These are phyloP conservation scores for Fomitopsis serialis DNA, from an alignment of 768 basidiomycete genomes.

Conservation along the genomic window DNA sequence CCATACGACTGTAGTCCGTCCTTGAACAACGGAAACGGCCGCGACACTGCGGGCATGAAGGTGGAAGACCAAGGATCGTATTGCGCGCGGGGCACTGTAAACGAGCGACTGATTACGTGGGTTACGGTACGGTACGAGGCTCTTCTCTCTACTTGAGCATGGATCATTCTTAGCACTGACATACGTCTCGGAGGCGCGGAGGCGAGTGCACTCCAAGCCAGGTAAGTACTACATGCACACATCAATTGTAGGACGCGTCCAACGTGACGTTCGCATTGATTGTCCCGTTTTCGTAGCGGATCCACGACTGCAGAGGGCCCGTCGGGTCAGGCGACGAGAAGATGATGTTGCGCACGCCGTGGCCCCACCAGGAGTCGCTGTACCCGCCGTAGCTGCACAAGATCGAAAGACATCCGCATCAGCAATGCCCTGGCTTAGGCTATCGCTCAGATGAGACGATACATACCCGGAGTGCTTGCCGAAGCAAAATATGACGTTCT, in stretches of 20 bases:
- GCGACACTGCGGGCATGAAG: too few species aligned
- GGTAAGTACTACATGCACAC: too few species aligned
- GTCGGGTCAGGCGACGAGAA: slow-evolving; percentile 47
- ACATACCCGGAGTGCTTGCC: slow-evolving; percentile 68
- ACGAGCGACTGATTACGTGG: too few species aligned
- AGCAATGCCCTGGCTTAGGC: not conserved
- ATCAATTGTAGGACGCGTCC: slow-evolving; percentile 33
- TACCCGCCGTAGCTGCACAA: slow-evolving; percentile 60
- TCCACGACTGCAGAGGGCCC: slow-evolving; percentile 53
- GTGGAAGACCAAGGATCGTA: too few species aligned
- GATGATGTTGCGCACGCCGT: slow-evolving; percentile 59
- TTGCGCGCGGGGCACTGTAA: too few species aligned
- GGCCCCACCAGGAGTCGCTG: slow-evolving; percentile 46
- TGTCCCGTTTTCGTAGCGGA: slow-evolving; percentile 55
- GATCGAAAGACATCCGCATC: not conserved
- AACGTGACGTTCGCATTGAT: slow-evolving; percentile 50
- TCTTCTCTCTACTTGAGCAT: too few species aligned
- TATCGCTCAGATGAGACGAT: not conserved
- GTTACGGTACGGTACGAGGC: too few species aligned
- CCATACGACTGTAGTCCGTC: too few species aligned
- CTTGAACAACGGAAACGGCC: too few species aligned
- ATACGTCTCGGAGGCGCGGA: too few species aligned
- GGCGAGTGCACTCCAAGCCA: too few species aligned
- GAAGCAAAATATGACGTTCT: slow-evolving; percentile 68
- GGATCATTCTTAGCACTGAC: too few species aligned